Evolutionary conservation across 192 early-diverging fungal species (phyloP), one percentile per base, ranked within the genome.

Genomic region (Chytriomyces confervae): DNA sequence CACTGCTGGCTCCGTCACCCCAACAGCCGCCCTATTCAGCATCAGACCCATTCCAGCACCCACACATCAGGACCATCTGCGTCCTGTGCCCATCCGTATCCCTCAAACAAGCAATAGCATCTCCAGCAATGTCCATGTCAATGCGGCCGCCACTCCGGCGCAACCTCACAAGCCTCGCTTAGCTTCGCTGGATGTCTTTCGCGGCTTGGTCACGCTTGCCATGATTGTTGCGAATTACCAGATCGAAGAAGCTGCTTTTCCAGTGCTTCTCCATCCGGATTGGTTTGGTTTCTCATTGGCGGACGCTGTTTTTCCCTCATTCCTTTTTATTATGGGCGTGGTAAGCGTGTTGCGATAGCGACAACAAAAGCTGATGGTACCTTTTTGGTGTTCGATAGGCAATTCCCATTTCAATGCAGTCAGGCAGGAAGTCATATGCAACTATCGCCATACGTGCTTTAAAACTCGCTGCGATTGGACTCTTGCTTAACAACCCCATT

Each of bases 201-300:
- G 88, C 1, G 88, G 88, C 16, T 36, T 87, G 57, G 81, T 77
- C 46, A 80, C 89, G 45, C 51, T 87, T 0, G 67, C 77, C 49
- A 89, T 89, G 88, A 76, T 89, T 49, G 61, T 89, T 5, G 86
- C 86, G 47, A 89, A 89, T 50, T 86, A 82, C 23, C 86, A 89
- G 51, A 51, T 49, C 9, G 81, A 83, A 29, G 78, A 66, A 6
- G 69, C 72, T 23, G 81, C 79, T 0, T 89, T 78, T 50, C 48
- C 49, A 6, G 62, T 78, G 48, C 72, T 89, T 5, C 66, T 46
- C 2, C 85, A 87, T 46, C 78, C 66, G 1, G 61, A 70, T 1
- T 86, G 88, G 88, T 84, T 88, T 50, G 88, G 88, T 7, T 84
- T 80, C 78, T 67, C 82, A 61, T 47, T 69, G 29, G 82, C 85